Percentiles rank a stretch among this genome's conserved stretches.
These are phyloP conservation scores for Schizosaccharomyces osmophilus DNA, from an alignment of 805 yeast genomes.

Conservation along the genomic window DNA sequence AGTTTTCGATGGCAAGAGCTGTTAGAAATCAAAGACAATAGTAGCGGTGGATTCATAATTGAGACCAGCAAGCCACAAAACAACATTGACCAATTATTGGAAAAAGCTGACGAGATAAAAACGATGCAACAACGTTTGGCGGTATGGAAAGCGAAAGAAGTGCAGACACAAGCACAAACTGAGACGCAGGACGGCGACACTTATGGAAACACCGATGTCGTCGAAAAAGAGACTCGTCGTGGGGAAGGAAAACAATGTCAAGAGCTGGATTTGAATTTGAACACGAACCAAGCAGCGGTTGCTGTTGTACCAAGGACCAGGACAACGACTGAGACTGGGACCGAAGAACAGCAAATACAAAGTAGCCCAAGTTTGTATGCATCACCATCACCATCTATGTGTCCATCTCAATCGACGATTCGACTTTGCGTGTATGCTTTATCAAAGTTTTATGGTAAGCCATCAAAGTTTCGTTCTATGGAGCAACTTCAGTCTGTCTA, in stretches of 20 bases:
- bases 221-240: no score
- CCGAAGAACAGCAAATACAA: no score
- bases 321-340: no score
- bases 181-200: no score
- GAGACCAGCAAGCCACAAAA: neutral
- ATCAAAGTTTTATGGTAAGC: neutral
- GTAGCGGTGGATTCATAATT: neutral
- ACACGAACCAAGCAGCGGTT: no score
- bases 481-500: neutral
- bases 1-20: neutral
- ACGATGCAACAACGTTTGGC: neutral
- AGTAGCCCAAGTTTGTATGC: neutral
- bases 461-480: neutral
- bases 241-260: no score
- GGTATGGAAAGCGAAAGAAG: no score
- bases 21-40: neutral
- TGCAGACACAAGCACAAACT: no score
- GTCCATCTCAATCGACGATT: neutral
- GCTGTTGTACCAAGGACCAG: no score
- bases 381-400: neutral
- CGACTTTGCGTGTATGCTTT: neutral
- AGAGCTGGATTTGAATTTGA: no score
- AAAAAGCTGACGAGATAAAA: neutral
- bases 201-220: no score
- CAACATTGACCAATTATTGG: neutral